Conservation (phyloP, 257 asterid species). For the Solanum virginianum region DNA sequence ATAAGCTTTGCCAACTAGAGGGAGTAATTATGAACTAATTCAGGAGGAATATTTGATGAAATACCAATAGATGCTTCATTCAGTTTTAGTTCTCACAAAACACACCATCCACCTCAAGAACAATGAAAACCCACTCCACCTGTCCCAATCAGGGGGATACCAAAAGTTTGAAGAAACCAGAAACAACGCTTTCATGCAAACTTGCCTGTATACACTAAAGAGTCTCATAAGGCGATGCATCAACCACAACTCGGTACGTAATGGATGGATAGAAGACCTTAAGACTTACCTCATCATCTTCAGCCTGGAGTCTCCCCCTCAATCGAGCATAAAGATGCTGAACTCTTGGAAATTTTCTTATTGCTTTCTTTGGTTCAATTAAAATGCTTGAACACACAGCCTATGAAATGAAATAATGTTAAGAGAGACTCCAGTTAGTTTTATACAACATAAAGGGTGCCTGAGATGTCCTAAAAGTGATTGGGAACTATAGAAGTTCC, state of each 20-base stretch:
- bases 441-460: background rate
- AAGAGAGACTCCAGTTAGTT: background rate
- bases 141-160: background rate
- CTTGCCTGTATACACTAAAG: background rate
- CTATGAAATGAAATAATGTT: conserved; percentile 20
- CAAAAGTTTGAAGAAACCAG: conserved; percentile 20
- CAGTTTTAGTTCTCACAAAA: background rate
- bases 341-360: conserved; percentile 71
- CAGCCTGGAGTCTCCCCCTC: conserved; percentile 50
- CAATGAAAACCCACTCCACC: background rate
- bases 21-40: background rate
- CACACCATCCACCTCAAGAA: background rate
- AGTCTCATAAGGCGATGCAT: background rate
- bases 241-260: background rate
- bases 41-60: background rate
- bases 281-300: conserved; percentile 70
- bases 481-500: background rate
- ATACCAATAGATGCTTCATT: background rate
- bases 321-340: conserved; percentile 93
- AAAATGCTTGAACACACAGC: conserved; percentile 48
- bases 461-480: background rate
- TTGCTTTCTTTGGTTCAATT: conserved; percentile 68
- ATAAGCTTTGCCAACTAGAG: background rate
- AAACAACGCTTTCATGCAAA: conserved; percentile 34
- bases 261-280: background rate